Evolutionary conservation across 192 early-diverging fungal genomes (phyloP).

Genomic region (Linnemannia zychae): DNA sequence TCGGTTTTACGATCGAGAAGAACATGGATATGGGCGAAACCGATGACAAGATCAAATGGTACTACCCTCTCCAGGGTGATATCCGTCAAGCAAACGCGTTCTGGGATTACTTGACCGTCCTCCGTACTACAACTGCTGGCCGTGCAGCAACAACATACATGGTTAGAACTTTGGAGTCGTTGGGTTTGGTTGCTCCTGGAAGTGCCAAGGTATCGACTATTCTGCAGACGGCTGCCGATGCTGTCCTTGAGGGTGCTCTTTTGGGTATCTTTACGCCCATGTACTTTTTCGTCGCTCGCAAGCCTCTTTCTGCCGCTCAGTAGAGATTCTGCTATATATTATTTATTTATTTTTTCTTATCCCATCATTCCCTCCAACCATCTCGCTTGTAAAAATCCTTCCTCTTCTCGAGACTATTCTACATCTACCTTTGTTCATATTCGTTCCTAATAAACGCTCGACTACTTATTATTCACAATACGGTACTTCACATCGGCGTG

Average conservation of each 20-base stretch:
- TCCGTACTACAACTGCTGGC: constrained; percentile 69
- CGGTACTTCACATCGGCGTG: no score
- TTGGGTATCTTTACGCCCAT: constrained; percentile 94
- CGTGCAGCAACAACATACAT: constrained; percentile 83
- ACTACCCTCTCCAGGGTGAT: constrained; percentile 81
- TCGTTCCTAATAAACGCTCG: not conserved
- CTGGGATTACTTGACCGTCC: constrained; percentile 64
- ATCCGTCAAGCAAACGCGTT: constrained; percentile 60
- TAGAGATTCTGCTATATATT: not conserved
- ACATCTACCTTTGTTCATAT: not conserved
- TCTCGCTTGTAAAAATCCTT: no score
- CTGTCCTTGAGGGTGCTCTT: constrained; percentile 84
- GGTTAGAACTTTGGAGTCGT: constrained; percentile 81
- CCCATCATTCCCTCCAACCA: no score
- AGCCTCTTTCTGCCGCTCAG: constrained; percentile 60
- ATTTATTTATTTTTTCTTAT: not conserved
- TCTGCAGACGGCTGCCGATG: constrained; percentile 85
- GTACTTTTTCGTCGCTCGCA: constrained; percentile 87
- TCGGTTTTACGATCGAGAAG: constrained; percentile 88
- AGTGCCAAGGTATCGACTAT: constrained; percentile 87
- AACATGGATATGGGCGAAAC: constrained; percentile 75
- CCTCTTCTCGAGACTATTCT: not conserved
- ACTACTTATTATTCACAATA: not conserved
- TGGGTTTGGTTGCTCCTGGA: constrained; percentile 89
- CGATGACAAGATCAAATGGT: constrained; percentile 86